These are phyloP conservation scores for Dictyostelium intermedium DNA, from an alignment of 78 protist genomes.

Conservation along the genomic window DNA sequence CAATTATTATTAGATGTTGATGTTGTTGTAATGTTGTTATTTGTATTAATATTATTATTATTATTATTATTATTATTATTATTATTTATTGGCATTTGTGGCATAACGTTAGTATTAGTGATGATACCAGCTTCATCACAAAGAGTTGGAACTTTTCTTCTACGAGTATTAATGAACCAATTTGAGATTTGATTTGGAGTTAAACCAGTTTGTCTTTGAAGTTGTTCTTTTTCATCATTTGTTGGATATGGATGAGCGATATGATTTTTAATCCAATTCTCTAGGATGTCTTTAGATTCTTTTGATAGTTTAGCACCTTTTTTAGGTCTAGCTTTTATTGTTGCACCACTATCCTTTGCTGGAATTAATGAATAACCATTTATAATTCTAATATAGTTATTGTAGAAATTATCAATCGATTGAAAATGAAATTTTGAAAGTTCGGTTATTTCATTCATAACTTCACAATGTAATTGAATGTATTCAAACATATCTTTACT, in stretches of 20 bases:
- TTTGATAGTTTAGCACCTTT: neutral
- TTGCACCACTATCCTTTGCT: neutral
- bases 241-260: conserved; percentile 90
- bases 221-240: conserved; percentile 80
- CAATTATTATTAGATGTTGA: neutral
- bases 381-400: conserved; percentile 6
- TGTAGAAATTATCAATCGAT: conserved; percentile 2
- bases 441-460: neutral
- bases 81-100: neutral
- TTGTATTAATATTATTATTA: neutral
- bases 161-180: conserved; percentile 92
- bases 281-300: neutral
- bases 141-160: conserved; percentile 30
- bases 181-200: conserved; percentile 83
- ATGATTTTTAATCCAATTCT: conserved; percentile 80
- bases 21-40: neutral
- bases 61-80: neutral
- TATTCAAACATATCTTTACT: neutral
- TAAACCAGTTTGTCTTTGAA: conserved; percentile 68
- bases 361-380: conserved; percentile 22
- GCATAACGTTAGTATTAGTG: neutral
- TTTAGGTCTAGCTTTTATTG: conserved; percentile 13
- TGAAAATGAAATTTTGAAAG: conserved; percentile 20
- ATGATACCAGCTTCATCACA: conserved; percentile 4
- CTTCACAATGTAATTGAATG: conserved; percentile 13